Base-by-base conservation (phyloP, 2,329 filamentous ascomycete species). In the Trichoderma brevicompactum region DNA sequence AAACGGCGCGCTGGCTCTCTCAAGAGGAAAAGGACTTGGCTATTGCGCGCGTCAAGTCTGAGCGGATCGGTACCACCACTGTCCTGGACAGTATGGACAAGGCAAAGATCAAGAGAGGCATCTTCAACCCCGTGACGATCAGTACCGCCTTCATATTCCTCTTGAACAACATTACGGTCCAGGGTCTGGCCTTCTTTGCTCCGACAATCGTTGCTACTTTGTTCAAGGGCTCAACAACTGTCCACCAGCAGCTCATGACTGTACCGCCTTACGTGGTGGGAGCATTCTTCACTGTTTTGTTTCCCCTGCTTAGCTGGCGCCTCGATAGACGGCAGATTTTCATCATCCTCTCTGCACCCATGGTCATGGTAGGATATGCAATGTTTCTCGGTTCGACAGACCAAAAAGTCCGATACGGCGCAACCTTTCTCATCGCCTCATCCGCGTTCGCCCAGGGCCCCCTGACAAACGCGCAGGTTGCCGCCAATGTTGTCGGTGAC, bases 181-280 rank as follows among this genome's bases (percentile, higher is more conserved):
- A 61, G 12, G 88, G 89, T 3, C 79, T 92, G 4, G 86, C 87
- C 1, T 90, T 91, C 79, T 91, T 91, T 75, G 78, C 83, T 0
- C 89, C 89, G 0, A 91, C 89, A 0, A 91, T 92, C 64, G 87
- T 92, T 65, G 77, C 76, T 53, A 89, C 84, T 5, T 91, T 92
- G 69, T 92, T 91, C 70, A 86, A 87, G 0, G 71, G 82, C 1
- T 78, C 79, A 34, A 69, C 69, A 1, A 82, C 86, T 2, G 79
- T 92, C 13, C 83, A 82, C 1, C 86, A 91, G 72, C 90, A 92
- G 74, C 83, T 92, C 0, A 85, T 85, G 68, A 91, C 89, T 0
- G 89, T 91, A 0, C 90, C 89, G 0, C 89, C 89, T 0, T 92
- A 92, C 70, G 76, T 88, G 0, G 85, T 91, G 0, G 89, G 89